phyloP scores from a whole-genome alignment of 106 monocot species.

The Dendrobium nobile region DNA sequence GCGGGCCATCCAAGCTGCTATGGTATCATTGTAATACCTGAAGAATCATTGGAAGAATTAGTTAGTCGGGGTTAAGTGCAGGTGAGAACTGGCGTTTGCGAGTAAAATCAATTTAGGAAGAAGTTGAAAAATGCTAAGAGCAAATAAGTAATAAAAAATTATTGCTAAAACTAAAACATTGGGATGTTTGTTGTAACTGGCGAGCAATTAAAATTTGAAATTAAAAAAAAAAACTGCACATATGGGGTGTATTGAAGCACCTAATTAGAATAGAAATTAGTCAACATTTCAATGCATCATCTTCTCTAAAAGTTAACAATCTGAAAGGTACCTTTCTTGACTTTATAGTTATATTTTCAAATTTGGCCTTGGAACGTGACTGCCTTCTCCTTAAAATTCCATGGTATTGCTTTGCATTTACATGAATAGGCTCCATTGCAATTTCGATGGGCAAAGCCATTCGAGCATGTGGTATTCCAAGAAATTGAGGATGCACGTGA shows the following conservation, averaged over 20 bases:
- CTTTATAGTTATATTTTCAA: conserved; percentile 47
- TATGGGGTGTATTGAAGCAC: background rate
- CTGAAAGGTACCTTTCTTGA: conserved; percentile 29
- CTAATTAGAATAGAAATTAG: background rate
- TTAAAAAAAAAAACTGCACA: background rate
- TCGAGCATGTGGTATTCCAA: conserved; percentile 35
- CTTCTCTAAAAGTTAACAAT: no score
- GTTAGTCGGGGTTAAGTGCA: no score
- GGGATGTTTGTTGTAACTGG: background rate
- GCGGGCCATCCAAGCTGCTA: no score
- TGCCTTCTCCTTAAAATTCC: conserved; percentile 58
- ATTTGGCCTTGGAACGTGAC: conserved; percentile 55
- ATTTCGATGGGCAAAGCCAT: conserved; percentile 53
- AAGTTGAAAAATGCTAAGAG: no score
- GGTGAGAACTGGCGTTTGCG: no score
- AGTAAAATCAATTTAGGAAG: no score
- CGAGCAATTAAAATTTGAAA: background rate
- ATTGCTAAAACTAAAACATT: no score
- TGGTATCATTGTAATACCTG: no score
- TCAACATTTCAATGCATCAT: background rate
- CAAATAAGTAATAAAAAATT: no score
- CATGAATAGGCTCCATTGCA: conserved; percentile 53
- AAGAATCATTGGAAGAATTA: no score
- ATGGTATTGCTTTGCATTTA: conserved; percentile 63
- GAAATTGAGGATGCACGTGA: conserved; percentile 38